Percentiles rank a stretch among this genome's conserved stretches.
phyloP scores from a whole-genome alignment of 495 filamentous ascomycete genomes.

The Saxophila tyrrhenica region DNA sequence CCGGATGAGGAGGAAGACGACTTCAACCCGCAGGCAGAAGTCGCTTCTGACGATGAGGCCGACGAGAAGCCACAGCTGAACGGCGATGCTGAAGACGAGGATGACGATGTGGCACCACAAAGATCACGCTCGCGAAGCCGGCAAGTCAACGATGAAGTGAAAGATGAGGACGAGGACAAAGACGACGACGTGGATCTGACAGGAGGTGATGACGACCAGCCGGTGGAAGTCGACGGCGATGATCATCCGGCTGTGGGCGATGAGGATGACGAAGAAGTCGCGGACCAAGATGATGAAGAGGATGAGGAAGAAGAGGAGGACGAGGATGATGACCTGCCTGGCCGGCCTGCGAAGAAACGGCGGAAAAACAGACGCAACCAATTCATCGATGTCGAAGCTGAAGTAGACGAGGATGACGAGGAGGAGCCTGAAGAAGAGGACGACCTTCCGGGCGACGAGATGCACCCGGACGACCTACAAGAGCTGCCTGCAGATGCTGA shows the following conservation, averaged over 20 bases:
- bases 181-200: neutral
- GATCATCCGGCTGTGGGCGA: conserved; percentile 42
- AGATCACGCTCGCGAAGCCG: conserved; percentile 13
- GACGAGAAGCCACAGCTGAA: conserved; percentile 19
- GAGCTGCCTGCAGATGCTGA: conserved; percentile 70
- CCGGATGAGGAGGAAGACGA: conserved; percentile 23
- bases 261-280: conserved; percentile 18
- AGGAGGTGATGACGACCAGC: conserved; percentile 24
- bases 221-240: conserved; percentile 23
- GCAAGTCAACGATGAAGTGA: conserved; percentile 30
- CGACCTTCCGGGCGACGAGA: conserved; percentile 78
- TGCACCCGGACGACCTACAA: conserved; percentile 78
- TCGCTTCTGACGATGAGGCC: conserved; percentile 21
- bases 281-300: conserved; percentile 13
- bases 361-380: conserved; percentile 56
- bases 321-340: conserved; percentile 37
- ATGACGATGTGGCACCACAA: neutral
- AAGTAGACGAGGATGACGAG: conserved; percentile 87
- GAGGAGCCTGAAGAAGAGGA: conserved; percentile 79
- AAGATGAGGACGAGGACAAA: conserved; percentile 18
- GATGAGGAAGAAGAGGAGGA: conserved; percentile 28
- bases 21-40: conserved; percentile 22
- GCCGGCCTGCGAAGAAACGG: conserved; percentile 62
- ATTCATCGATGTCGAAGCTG: conserved; percentile 93
- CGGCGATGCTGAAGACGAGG: conserved; percentile 19